Base-by-base conservation (phyloP, 306 rosid genomes). In the Gynostemma pentaphyllum region DNA sequence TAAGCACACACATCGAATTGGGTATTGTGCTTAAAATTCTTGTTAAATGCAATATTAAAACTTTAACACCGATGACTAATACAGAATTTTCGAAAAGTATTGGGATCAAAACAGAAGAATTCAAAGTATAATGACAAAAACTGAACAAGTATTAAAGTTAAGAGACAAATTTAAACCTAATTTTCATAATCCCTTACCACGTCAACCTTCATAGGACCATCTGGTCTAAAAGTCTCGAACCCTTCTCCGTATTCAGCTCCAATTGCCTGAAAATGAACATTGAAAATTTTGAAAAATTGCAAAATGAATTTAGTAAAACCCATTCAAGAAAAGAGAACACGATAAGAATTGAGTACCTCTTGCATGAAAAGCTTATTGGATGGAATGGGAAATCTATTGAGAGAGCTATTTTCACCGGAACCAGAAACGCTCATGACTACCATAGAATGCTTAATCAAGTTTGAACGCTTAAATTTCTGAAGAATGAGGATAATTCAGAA, bases 211-310 rank as follows among this genome's bases (percentile, higher is more conserved):
- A 94, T 66, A 22, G 86, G 99, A 53, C 99, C 97, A 75, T 94
- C 99, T 5, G 82, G 73, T 76, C 99, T 81, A 72, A 94, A 94
- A 75, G 97, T 86, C 70, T 88, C 99, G 75, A 94, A 94, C 47
- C 94, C 99, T 78, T 94, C 99, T 67, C 99, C 99, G 74, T 94
- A 94, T 78, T 94, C 99, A 70, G 99, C 99, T 72, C 99, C 99
- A 75, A 94, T 94, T 42, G 89, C 90, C 99, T 94, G 78, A 9
- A 49, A 81, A 61, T 62, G 72, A 62, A 69, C 67, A 39, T 18
- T 29, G 60, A 16, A n/a, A n/a, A n/a, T n/a, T n/a, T n/a, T n/a
- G n/a, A n/a, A n/a, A n/a, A n/a, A n/a, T n/a, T n/a, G n/a, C n/a
- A n/a, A n/a, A n/a, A n/a, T n/a, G n/a, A n/a, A n/a, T n/a, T n/a